Percentiles rank a stretch among this genome's conserved stretches.
Evolutionary conservation across 2,329 filamentous ascomycete genomes (phyloP).

Genomic region (Pestalotiopsis sp.): DNA sequence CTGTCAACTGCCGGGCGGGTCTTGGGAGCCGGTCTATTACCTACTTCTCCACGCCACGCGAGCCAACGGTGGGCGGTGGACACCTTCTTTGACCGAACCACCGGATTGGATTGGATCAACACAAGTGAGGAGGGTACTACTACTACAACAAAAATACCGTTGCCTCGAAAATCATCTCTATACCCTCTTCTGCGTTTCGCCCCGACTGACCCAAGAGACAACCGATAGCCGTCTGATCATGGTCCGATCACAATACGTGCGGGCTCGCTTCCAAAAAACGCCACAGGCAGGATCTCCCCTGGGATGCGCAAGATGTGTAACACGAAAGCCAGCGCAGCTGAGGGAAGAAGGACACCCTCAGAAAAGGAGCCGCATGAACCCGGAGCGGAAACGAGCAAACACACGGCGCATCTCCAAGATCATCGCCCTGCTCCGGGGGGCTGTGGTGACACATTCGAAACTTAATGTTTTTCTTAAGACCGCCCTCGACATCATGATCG

Average conservation of each 20-base stretch:
- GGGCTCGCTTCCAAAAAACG: neutral
- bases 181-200: no score
- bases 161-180: no score
- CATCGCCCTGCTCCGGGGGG: neutral
- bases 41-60: neutral
- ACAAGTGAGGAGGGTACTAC: neutral
- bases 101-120: neutral
- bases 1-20: neutral
- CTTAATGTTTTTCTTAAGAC: conserved; percentile 8
- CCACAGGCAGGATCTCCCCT: neutral
- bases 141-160: no score
- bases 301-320: neutral
- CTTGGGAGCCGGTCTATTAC: neutral
- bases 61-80: neutral
- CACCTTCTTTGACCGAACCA: neutral
- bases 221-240: neutral
- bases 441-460: conserved; percentile 2
- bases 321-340: neutral
- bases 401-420: neutral
- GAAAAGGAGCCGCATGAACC: neutral
- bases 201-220: neutral
- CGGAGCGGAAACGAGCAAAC: neutral
- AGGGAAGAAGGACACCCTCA: neutral
- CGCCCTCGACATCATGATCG: neutral
- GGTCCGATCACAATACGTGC: neutral